These are phyloP conservation scores for Arctostaphylos glauca DNA, from an alignment of 148 eudicot species.

Conservation along the genomic window DNA sequence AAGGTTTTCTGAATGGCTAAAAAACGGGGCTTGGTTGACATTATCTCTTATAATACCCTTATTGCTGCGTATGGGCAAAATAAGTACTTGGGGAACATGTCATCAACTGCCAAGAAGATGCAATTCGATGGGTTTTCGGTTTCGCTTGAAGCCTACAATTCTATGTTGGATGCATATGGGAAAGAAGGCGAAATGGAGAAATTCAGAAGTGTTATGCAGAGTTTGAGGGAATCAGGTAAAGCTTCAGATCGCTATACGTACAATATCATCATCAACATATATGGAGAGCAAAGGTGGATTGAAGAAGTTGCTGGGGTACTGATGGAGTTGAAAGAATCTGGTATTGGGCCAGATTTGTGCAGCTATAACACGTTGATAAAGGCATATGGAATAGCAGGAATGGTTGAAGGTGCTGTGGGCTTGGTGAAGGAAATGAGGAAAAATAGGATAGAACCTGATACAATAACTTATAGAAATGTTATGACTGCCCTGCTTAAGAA, in stretches of 20 bases:
- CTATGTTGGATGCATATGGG: constrained; percentile 92
- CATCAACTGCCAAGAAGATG: constrained; percentile 54
- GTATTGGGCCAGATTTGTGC: constrained; percentile 72
- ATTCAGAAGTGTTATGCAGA: constrained; percentile 57
- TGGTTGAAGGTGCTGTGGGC: constrained; percentile 89
- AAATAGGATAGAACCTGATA: constrained; percentile 72
- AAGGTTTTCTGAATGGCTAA: constrained; percentile 71
- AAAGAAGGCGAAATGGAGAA: constrained; percentile 78
- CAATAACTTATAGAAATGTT: constrained; percentile 61
- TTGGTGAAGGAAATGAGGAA: constrained; percentile 82
- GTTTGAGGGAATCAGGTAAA: constrained; percentile 56
- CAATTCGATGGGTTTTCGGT: constrained; percentile 81
- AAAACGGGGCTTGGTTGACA: constrained; percentile 67
- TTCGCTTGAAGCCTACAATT: constrained; percentile 90
- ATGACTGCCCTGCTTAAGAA: constrained; percentile 65
- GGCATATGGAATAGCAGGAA: constrained; percentile 96
- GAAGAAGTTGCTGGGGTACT: constrained; percentile 73
- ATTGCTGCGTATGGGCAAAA: constrained; percentile 74
- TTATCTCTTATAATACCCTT: constrained; percentile 84
- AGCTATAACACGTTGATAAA: constrained; percentile 91
- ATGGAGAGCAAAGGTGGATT: constrained; percentile 88
- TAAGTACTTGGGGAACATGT: constrained; percentile 63
- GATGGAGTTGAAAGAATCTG: constrained; percentile 67
- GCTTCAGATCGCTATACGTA: constrained; percentile 67
- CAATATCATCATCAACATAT: constrained; percentile 80